Evolutionary conservation across 164 flowering plant genomes (phyloP).

Genomic region (Hamamelis virginiana): DNA sequence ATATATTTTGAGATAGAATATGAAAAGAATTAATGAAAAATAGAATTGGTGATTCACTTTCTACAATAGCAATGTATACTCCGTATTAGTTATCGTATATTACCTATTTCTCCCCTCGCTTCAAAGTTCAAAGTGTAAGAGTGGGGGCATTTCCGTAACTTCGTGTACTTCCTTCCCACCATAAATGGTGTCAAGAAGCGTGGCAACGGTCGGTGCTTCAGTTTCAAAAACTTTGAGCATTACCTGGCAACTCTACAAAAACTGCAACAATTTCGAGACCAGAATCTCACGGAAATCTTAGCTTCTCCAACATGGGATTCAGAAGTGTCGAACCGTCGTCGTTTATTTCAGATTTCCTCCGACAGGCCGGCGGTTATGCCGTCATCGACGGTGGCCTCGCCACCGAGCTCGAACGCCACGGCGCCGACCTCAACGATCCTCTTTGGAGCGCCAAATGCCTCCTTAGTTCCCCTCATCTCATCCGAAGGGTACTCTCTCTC

Average conservation of each 20-base stretch:
- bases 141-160: background rate
- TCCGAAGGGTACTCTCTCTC: constrained; percentile 46
- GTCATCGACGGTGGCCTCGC: constrained; percentile 96
- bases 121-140: too few species aligned
- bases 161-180: background rate
- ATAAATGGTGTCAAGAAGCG: background rate
- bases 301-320: constrained; percentile 11
- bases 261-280: background rate
- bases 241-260: background rate
- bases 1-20: too few species aligned
- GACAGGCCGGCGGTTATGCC: constrained; percentile 60
- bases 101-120: too few species aligned
- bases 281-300: background rate
- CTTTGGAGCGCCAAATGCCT: constrained; percentile 98
- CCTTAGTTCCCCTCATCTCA: constrained; percentile 72
- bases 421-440: constrained; percentile 88
- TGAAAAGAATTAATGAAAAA: too few species aligned
- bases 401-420: constrained; percentile 88
- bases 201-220: background rate
- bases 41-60: too few species aligned
- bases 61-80: too few species aligned
- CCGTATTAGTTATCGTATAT: too few species aligned
- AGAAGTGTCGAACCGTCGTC: constrained; percentile 20
- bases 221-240: background rate
- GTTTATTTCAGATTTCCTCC: constrained; percentile 46